These are phyloP conservation scores for Debaryomyces nepalensis DNA, from an alignment of 1,139 yeast genomes.

Conservation along the genomic window DNA sequence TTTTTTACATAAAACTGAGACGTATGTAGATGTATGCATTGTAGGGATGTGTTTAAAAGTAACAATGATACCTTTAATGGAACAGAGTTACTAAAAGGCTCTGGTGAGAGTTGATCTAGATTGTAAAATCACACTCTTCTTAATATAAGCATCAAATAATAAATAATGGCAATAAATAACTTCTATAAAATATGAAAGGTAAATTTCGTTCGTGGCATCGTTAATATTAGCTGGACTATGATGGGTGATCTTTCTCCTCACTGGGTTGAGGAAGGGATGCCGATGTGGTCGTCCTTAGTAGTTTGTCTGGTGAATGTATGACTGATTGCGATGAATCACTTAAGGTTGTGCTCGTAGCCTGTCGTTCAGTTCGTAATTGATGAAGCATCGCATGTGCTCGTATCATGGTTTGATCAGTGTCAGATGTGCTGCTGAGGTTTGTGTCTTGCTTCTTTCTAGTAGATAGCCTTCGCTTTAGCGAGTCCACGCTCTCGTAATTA, in stretches of 20 bases:
- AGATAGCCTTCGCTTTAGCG: constrained; percentile 44
- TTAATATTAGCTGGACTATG: neutral
- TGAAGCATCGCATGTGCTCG: constrained; percentile 51
- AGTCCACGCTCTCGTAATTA: constrained; percentile 47
- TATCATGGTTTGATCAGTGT: constrained; percentile 35
- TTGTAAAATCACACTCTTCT: no score
- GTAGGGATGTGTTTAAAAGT: no score
- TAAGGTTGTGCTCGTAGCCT: neutral
- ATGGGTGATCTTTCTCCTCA: neutral
- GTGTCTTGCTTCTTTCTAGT: constrained; percentile 30
- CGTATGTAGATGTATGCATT: no score
- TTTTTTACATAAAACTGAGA: no score
- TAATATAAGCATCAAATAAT: no score
- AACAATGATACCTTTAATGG: no score
- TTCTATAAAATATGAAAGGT: constrained; percentile 9
- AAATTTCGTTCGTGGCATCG: constrained; percentile 1
- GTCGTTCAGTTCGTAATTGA: constrained; percentile 31
- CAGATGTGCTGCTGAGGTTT: constrained; percentile 17
- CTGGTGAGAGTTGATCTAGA: no score
- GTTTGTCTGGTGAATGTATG: neutral
- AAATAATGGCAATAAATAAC: constrained; percentile 6
- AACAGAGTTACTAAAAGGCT: no score
- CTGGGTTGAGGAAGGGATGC: neutral
- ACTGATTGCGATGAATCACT: neutral
- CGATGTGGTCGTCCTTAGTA: neutral